Percentiles rank a stretch among this genome's conserved stretches.
These are phyloP conservation scores for Phytophthora macrochlamydospora DNA, from an alignment of 352 stramenopile species.

Conservation along the genomic window DNA sequence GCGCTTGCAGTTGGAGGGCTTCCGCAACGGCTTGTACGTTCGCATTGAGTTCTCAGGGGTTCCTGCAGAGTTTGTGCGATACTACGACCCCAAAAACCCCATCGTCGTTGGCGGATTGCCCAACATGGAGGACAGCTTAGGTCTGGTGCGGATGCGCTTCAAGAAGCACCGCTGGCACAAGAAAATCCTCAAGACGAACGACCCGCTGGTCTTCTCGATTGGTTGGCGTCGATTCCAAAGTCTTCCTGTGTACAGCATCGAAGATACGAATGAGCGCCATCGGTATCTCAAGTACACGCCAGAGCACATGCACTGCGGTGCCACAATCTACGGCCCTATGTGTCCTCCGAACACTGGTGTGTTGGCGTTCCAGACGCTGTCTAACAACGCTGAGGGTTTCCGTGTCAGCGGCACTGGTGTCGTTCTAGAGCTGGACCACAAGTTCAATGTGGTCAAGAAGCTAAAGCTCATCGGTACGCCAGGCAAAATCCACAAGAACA, in stretches of 20 bases:
- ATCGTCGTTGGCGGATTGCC: constrained; percentile 95
- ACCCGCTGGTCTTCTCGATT: constrained; percentile 98
- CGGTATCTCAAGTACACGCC: constrained; percentile 99
- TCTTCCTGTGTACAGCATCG: constrained; percentile 98
- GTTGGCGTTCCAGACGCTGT: constrained; percentile 96
- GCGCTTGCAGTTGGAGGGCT: constrained; percentile 94
- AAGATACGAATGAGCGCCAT: constrained; percentile 97
- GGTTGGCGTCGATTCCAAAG: constrained; percentile 99
- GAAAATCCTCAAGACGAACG: constrained; percentile 98
- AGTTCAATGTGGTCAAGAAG: constrained; percentile 99
- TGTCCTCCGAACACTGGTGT: constrained; percentile 97
- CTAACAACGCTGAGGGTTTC: constrained; percentile 93
- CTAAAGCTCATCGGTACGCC: constrained; percentile 99
- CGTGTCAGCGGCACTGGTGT: constrained; percentile 97
- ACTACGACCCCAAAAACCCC: constrained; percentile 91
- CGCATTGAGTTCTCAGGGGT: constrained; percentile 96
- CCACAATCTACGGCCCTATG: constrained; percentile 97
- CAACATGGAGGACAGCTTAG: constrained; percentile 95
- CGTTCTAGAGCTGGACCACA: constrained; percentile 97
- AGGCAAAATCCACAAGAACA: constrained; percentile 99
- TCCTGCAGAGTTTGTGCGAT: constrained; percentile 94
- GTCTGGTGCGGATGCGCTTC: constrained; percentile 96
- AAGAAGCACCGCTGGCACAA: constrained; percentile 99
- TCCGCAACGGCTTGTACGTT: constrained; percentile 97
- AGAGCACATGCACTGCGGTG: constrained; percentile 99